Percentiles rank a stretch among this genome's conserved stretches.
These are phyloP conservation scores for Echium plantagineum DNA, from an alignment of 257 asterid species.

Conservation along the genomic window DNA sequence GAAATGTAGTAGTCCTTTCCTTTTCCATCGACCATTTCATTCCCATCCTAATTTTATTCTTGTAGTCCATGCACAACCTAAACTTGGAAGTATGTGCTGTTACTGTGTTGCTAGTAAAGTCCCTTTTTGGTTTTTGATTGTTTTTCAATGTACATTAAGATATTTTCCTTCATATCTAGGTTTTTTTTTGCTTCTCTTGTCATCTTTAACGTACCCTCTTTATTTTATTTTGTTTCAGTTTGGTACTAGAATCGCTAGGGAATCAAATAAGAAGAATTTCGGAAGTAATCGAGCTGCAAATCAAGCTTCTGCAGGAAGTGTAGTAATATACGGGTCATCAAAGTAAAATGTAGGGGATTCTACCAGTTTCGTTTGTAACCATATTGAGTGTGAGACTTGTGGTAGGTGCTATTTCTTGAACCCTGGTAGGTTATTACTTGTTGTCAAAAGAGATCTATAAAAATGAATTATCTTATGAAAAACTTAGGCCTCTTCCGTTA, in stretches of 20 bases:
- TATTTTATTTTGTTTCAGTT: conserved; percentile 30
- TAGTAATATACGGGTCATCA: conserved; percentile 30
- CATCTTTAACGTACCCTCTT: conserved; percentile 2
- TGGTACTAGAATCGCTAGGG: conserved; percentile 89
- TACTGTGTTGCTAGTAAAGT: neutral
- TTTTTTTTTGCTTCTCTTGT: neutral
- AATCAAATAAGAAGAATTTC: conserved; percentile 72
- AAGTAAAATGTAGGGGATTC: neutral
- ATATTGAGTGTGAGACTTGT: neutral
- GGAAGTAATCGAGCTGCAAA: conserved; percentile 97
- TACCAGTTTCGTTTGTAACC: neutral
- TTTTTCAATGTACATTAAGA: neutral
- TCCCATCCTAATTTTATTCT: too few relatives aligned
- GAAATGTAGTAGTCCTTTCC: too few relatives aligned
- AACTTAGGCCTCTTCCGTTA: neutral
- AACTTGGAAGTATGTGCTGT: too few relatives aligned
- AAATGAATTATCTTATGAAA: neutral
- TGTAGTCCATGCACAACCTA: too few relatives aligned
- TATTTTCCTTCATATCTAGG: neutral
- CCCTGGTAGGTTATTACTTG: neutral
- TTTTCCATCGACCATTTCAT: too few relatives aligned
- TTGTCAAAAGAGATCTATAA: neutral
- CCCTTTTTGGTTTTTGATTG: neutral
- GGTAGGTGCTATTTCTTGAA: neutral
- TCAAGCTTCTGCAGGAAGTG: conserved; percentile 93